Base-by-base conservation (phyloP, 495 filamentous ascomycete genomes). In the Penicillium canariense region DNA sequence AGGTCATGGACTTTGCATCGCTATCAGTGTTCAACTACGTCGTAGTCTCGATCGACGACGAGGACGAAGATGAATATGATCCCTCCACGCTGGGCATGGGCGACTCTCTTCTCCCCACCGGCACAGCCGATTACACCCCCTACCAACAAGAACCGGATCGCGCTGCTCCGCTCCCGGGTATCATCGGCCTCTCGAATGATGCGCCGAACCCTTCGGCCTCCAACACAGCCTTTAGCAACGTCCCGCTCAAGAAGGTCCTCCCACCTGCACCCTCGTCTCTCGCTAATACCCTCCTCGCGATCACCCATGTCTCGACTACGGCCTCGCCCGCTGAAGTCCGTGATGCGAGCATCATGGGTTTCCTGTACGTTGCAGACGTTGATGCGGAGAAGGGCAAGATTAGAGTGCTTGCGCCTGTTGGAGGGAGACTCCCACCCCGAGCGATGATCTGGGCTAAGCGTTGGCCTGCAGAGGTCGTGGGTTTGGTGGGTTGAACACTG, bases 321-420 rank as follows among this genome's bases (percentile, higher is more conserved):
- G 89, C 91, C 47, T 74, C 78, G 4, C 77, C 85, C 7, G 83
- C 90, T 32, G 79, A 83, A 5, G 85, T 98, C 39, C 84, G 88
- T 11, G 88, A 94, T 58, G 86, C 92, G 0, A 90, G 87, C 35
- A 84, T 97, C 17, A 86, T 95, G 78, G 94, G 94, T 5, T 97
- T 95, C 69, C 80, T 96, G 32, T 96, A 95, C 65, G 86, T 99
- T 28, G 82, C 87, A 0, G 88, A 94, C 45, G 91, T 97, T 7
- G 93, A 99, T 58, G 87, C 86, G 44, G 86, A 90, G 48, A 89
- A 88, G 71, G 84, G 84, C 50, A 87, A 87, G 67, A 75, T 97
- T 46, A 86, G 89, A 55, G 77, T 96, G 14, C 76, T 98, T 34
- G 85, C 87, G 2, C 93, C 94, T 5, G 81, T 95, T 46, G 87